phyloP scores from a whole-genome alignment of 805 yeast genomes.

The Starmerella cellae region DNA sequence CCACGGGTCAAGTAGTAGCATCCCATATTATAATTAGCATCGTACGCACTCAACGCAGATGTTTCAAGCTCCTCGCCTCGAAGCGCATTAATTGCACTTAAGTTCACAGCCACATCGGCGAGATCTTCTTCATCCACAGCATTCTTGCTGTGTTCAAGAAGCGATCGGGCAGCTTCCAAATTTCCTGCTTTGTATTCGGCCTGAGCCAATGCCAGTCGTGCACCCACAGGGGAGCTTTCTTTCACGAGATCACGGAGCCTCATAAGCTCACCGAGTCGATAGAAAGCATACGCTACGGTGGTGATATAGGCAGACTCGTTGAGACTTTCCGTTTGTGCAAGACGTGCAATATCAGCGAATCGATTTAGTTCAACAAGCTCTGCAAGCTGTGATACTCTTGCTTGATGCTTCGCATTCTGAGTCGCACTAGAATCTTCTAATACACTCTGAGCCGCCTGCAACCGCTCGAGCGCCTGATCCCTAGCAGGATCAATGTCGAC shows the following conservation, averaged over 20 bases:
- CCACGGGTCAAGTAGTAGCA: constrained; percentile 36
- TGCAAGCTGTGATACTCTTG: constrained; percentile 36
- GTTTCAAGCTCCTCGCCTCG: constrained; percentile 8
- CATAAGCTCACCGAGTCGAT: constrained; percentile 39
- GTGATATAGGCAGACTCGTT: constrained; percentile 17
- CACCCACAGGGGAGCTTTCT: constrained; percentile 15
- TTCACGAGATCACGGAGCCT: constrained; percentile 20
- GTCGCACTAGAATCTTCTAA: constrained; percentile 23
- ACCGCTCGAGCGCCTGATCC: constrained; percentile 28
- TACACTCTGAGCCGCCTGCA: constrained; percentile 24
- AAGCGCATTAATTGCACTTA: constrained; percentile 38
- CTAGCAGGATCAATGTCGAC: constrained; percentile 11
- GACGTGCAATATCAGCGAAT: constrained; percentile 37
- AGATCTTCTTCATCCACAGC: constrained; percentile 31
- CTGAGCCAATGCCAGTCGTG: constrained; percentile 43
- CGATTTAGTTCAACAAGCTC: constrained; percentile 49
- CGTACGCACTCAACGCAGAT: constrained; percentile 32
- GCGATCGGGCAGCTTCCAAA: constrained; percentile 31
- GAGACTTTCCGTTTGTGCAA: constrained; percentile 15
- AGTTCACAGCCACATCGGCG: constrained; percentile 45
- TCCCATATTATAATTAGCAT: constrained; percentile 47
- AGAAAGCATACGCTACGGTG: constrained; percentile 47
- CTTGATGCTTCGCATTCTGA: constrained; percentile 20
- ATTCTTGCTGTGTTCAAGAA: constrained; percentile 16
- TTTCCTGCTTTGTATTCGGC: constrained; percentile 39